Conservation (phyloP, 306 rosid genomes). For the Malus sylvestris region DNA sequence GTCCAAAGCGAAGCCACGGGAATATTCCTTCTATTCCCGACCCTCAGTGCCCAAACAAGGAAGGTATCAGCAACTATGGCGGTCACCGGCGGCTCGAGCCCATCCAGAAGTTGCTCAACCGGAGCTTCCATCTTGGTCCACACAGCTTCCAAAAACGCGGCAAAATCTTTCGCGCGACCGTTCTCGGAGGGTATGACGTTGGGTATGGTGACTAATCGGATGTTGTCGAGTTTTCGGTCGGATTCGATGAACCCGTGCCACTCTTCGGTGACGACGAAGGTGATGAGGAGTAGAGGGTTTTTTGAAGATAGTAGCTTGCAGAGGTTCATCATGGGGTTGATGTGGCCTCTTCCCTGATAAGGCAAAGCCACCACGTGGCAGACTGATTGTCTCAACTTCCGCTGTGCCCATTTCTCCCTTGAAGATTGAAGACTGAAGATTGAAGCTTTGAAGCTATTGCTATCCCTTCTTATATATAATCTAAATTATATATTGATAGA, state of each 20-base stretch:
- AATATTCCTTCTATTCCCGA: constrained; percentile 30
- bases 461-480: too few species aligned
- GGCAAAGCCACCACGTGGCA: constrained; percentile 43
- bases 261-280: constrained; percentile 42
- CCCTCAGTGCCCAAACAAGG: constrained; percentile 11
- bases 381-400: neutral
- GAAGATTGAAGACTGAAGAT: too few species aligned
- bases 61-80: neutral
- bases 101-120: constrained; percentile 20
- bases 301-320: constrained; percentile 31
- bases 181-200: constrained; percentile 33
- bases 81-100: constrained; percentile 13
- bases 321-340: constrained; percentile 57
- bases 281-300: constrained; percentile 7
- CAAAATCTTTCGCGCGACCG: constrained; percentile 18
- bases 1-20: constrained; percentile 37
- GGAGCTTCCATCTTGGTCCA: constrained; percentile 28
- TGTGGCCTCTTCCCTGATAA: constrained; percentile 35
- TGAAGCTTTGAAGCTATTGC: too few species aligned
- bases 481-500: too few species aligned
- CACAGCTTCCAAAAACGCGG: constrained; percentile 31
- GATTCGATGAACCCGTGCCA: constrained; percentile 31
- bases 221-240: constrained; percentile 16
- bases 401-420: neutral
- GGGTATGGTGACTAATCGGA: constrained; percentile 16